Evolutionary conservation across 495 filamentous ascomycete genomes (phyloP), one percentile per base, ranked within the genome.

Genomic region (Tuber melanosporum): DNA sequence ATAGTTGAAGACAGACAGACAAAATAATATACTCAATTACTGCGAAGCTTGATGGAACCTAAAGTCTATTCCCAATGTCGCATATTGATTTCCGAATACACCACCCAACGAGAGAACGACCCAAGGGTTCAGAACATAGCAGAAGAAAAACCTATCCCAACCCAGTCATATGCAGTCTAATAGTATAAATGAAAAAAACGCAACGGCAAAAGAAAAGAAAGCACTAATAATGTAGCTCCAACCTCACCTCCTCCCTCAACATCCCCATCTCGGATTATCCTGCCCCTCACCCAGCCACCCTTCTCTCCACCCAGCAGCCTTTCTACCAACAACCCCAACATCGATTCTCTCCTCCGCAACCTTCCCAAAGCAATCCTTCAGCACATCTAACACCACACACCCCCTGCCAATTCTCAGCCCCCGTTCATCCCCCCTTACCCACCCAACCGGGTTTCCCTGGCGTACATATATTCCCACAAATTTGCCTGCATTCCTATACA

Each of bases 351-450:
- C 81, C 71, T 81, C 82, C 52, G 72, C 75, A 20, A 49, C 71
- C 73, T 77, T 82, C 22, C 82, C 82, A 73, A 83, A 83, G 74
- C 82, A 83, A 74, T 79, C 82, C 57, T 71, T 72, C 62, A 83
- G n/a, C 74, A 79, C 73, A 5, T 57, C 49, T 15, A 43, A 71
- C 41, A 83, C 81, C 14, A 71, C 70, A 6, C 79, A 73, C 14
- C 79, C 74, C 49, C 66, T 75, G 0, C 72, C 74, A 44, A 81
- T 74, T 36, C 75, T 79, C 72, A 81, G 45, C 17, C 73, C 76
- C 43, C 76, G 72, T 26, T 83, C 82, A 14, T 78, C 82, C 5
- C 70, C 69, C 71, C 80, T 77, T 39, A 83, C 78, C 82, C 82
- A 83, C 46, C 81, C 82, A 46, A 83, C 57, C 39, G 82, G 82